Evolutionary conservation across 75 land plant genomes (phyloP).

Genomic region (Picea sitchensis): DNA sequence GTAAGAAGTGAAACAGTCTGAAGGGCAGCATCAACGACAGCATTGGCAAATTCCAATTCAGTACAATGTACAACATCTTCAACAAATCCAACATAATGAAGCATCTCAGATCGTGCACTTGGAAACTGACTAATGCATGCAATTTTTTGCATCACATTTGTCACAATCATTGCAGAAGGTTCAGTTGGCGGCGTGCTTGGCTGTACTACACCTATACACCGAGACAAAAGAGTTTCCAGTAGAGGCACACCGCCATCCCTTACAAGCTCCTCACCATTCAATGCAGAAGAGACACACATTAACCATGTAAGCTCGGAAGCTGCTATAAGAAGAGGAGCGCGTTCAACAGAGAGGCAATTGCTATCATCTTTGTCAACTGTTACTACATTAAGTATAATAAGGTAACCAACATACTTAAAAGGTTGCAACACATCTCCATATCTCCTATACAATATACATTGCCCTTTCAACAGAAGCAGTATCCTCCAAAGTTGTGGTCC

Average conservation of each 20-base stretch:
- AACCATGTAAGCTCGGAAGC: constrained; percentile 75
- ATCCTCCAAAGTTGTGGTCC: too few relatives aligned
- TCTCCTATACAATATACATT: too few relatives aligned
- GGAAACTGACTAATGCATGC: constrained; percentile 45
- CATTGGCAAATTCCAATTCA: constrained; percentile 85
- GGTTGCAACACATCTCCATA: too few relatives aligned
- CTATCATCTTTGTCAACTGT: constrained; percentile 94
- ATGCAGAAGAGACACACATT: too few relatives aligned
- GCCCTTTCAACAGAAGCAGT: too few relatives aligned
- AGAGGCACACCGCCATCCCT: too few relatives aligned
- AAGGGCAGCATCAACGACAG: constrained; percentile 95
- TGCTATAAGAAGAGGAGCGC: constrained; percentile 83
- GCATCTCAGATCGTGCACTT: too few relatives aligned
- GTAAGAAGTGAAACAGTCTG: constrained; percentile 76
- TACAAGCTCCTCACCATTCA: too few relatives aligned
- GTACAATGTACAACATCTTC: constrained; percentile 29
- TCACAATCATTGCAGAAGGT: constrained; percentile 16
- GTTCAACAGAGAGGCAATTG: constrained; percentile 29
- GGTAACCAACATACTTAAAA: constrained; percentile 98
- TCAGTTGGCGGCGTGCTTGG: constrained; percentile 80
- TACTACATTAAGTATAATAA: constrained; percentile 87
- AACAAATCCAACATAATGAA: too few relatives aligned
- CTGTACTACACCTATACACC: constrained; percentile 96
- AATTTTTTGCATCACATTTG: constrained; percentile 91
- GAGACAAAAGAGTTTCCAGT: constrained; percentile 28